Evolutionary conservation across 1,284 basidiomycete genomes (phyloP), one percentile per base, ranked within the genome.

Genomic region (Ceratobasidium sp.): DNA sequence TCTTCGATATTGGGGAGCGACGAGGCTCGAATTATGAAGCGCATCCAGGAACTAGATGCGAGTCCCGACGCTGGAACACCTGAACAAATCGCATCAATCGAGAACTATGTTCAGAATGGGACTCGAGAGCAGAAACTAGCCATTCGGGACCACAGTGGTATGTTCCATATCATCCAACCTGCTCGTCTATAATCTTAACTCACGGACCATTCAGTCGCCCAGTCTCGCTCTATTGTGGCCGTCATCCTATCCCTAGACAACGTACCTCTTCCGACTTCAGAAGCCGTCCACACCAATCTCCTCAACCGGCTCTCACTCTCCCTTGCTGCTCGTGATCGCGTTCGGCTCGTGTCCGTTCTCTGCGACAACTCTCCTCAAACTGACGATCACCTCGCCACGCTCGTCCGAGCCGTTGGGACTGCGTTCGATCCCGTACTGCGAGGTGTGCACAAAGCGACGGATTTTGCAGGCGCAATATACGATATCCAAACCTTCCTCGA

Each of bases 401-500:
- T 64, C 29, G 29, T 64, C 32, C 60, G 60, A 3, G 60, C 60
- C 13, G 45, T 64, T 17, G 60, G 60, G n/a, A 49, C 13, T 8
- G 60, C 60, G 15, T 64, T 64, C 27, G 60, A 64, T n/a, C 60
- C 60, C 22, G 52, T 64, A 17, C 32, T 64, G 13, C 60, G 60
- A 38, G 60, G 34, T 10, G 60, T 64, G 10, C 60, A 64, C 22
- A 27, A 47, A 2, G 60, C 60, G 45, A 64, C 60, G 1, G 60
- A 64, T 32, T 64, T 64, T 64, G 47, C 60, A 1, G 60, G 60
- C 22, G 60, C 60, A 20, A 27, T 64, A 38, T 50, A 43, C 10
- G 60, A 64, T 29, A 64, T 64, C 34, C 60, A 64, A 31, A 20
- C 47, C 10, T 64, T 64, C 47, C 60, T 64, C n/a, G 60, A 64